These are phyloP conservation scores for Aspergillus hortae DNA, from an alignment of 2,329 filamentous ascomycete genomes.

Conservation along the genomic window DNA sequence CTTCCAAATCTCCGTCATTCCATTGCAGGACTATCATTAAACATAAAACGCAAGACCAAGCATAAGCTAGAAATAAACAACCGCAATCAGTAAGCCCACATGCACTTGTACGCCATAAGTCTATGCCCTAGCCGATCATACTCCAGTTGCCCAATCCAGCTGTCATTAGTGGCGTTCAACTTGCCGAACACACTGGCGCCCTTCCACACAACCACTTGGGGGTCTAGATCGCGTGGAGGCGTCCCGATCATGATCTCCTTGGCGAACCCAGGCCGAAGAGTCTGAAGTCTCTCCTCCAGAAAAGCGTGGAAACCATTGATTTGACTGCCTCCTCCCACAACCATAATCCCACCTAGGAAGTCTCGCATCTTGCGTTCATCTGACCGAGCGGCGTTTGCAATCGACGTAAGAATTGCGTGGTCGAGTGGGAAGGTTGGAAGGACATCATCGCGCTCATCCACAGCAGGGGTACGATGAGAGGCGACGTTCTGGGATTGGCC, in stretches of 20 bases:
- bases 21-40: constrained; percentile 1
- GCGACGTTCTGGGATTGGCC: constrained; percentile 27
- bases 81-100: constrained; percentile 54
- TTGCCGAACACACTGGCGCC: constrained; percentile 95
- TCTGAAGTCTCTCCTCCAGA: constrained; percentile 76
- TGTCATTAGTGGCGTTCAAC: constrained; percentile 80
- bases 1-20: too few species aligned
- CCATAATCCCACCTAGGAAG: constrained; percentile 84
- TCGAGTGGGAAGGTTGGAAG: constrained; percentile 82
- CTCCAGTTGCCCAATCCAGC: constrained; percentile 84
- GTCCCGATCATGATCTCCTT: constrained; percentile 66
- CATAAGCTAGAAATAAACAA: not conserved
- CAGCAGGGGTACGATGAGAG: constrained; percentile 42
- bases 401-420: constrained; percentile 82
- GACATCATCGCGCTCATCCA: constrained; percentile 68
- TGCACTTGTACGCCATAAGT: constrained; percentile 77
- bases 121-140: constrained; percentile 82
- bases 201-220: constrained; percentile 97
- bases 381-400: constrained; percentile 78
- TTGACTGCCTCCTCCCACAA: constrained; percentile 81
- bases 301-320: constrained; percentile 74
- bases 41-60: constrained; percentile 6
- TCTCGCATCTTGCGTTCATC: constrained; percentile 94
- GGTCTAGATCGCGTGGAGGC: constrained; percentile 88
- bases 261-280: constrained; percentile 56